A percentile compares a stretch with the other conserved stretches of the same genome.
Conservation (phyloP, 2,329 filamentous ascomycete species). For the Fusarium sp. region DNA sequence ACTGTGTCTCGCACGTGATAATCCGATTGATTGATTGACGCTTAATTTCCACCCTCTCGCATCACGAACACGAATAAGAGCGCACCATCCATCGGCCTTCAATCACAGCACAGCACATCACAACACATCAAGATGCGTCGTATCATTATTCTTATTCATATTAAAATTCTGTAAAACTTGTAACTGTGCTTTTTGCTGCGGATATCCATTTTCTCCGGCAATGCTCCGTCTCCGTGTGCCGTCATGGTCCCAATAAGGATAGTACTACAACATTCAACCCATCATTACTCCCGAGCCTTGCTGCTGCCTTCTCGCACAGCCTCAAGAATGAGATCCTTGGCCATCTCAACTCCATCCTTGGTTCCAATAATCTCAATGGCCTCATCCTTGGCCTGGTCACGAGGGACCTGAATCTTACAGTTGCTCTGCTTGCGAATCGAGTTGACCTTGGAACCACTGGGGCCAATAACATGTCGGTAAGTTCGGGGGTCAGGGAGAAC, state of each 20-base stretch:
- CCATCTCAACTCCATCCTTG: constrained; percentile 85
- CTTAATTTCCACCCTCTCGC: constrained; percentile 29
- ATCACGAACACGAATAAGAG: constrained; percentile 44
- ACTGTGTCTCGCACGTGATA: constrained; percentile 28
- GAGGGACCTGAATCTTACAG: constrained; percentile 94
- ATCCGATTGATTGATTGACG: constrained; percentile 11
- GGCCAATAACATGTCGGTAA: constrained; percentile 92
- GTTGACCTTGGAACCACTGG: constrained; percentile 92
- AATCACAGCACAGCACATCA: background rate
- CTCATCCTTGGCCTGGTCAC: constrained; percentile 80
- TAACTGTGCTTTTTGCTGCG: constrained; percentile 12
- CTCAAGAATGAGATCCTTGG: constrained; percentile 89
- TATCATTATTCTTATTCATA: constrained; percentile 40
- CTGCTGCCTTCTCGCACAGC: constrained; percentile 77
- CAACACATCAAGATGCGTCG: background rate
- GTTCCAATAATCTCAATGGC: constrained; percentile 91
- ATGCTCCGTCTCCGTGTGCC: constrained; percentile 32
- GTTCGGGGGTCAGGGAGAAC: constrained; percentile 90
- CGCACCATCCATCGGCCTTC: background rate
- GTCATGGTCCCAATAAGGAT: constrained; percentile 34
- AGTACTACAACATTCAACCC: constrained; percentile 10
- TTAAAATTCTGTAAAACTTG: constrained; percentile 35
- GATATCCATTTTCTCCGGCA: constrained; percentile 30
- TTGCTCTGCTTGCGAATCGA: constrained; percentile 91
- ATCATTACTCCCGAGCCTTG: constrained; percentile 53